Evolutionary conservation across 148 eudicot species (phyloP).

Genomic region (Amaranthus cruentus): DNA sequence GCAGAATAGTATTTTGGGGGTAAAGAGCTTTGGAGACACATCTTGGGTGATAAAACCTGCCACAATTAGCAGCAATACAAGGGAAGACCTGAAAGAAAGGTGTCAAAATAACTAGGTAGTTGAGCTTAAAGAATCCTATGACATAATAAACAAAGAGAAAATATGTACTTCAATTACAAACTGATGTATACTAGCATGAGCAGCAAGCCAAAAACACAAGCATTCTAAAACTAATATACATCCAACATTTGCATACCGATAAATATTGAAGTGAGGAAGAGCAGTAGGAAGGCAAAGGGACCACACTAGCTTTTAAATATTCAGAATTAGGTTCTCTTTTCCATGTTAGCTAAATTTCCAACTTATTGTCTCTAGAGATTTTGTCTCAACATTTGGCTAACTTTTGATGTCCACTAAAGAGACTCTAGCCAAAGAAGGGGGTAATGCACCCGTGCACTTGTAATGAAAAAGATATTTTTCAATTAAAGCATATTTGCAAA

Average conservation of each 20-base stretch:
- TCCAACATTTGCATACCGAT: not conserved
- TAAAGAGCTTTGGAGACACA: conserved; percentile 56
- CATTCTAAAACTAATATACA: not conserved
- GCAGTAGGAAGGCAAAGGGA: not conserved
- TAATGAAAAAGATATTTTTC: no score
- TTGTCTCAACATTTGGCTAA: not conserved
- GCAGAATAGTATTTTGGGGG: conserved; percentile 29
- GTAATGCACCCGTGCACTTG: no score
- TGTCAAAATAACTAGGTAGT: conserved; percentile 11
- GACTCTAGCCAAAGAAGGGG: no score
- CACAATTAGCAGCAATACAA: conserved; percentile 79
- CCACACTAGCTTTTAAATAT: not conserved
- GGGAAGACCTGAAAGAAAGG: conserved; percentile 61
- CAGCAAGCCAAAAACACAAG: not conserved
- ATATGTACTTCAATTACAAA: not conserved
- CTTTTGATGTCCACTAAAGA: not conserved
- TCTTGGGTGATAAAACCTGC: conserved; percentile 70
- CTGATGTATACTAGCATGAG: not conserved
- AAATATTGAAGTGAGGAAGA: not conserved
- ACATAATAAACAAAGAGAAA: conserved; percentile 3
- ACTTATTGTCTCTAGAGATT: not conserved
- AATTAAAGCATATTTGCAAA: no score
- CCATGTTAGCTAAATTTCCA: not conserved
- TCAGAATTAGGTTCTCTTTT: not conserved
- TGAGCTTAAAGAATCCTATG: not conserved